Evolutionary conservation across 257 asterid genomes (phyloP).

Genomic region (Petunia secreta): DNA sequence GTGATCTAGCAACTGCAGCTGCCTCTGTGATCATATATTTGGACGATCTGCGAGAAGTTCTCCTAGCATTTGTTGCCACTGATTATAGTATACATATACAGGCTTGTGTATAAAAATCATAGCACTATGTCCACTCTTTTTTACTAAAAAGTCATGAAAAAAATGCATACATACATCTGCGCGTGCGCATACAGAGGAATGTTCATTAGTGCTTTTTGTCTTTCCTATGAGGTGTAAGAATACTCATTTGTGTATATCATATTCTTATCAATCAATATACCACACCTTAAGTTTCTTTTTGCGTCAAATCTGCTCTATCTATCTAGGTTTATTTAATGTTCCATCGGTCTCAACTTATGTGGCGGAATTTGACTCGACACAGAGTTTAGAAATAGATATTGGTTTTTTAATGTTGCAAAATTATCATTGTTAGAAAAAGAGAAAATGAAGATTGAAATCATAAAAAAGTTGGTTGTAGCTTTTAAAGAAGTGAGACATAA

Average conservation of each 20-base stretch:
- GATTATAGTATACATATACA: neutral
- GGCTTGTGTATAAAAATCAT: neutral
- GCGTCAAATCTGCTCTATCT: neutral
- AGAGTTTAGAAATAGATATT: no score
- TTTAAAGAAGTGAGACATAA: no score
- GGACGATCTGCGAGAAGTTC: conserved; percentile 4
- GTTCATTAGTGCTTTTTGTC: neutral
- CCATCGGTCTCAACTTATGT: no score
- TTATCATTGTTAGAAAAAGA: no score
- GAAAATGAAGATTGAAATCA: no score
- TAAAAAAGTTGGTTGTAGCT: no score
- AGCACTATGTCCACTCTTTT: neutral
- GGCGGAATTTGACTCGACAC: no score
- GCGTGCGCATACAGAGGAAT: neutral
- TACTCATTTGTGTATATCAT: neutral
- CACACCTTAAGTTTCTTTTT: neutral
- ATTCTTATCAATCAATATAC: conserved; percentile 12
- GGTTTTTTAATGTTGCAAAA: no score
- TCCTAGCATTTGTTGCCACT: neutral
- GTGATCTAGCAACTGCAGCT: conserved; percentile 43
- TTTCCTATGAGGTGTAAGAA: neutral
- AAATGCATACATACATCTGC: conserved; percentile 10
- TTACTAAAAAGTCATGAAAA: neutral
- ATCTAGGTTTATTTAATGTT: neutral
- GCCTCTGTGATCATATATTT: neutral